Conservation (phyloP, 305 asterid species). For the Fraxinus latifolia region DNA sequence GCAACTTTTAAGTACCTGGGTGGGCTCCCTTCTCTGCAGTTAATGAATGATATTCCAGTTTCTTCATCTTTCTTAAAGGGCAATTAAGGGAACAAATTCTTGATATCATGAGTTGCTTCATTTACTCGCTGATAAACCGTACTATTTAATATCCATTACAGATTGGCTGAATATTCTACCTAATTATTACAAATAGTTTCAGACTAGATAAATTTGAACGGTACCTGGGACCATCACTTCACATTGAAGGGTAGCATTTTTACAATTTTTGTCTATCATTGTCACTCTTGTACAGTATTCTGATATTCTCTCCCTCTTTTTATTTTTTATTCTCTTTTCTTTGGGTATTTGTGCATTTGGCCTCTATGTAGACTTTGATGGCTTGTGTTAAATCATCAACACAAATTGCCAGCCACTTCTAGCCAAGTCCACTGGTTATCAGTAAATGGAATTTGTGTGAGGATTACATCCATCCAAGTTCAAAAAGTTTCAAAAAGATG, state of each 20-base stretch:
- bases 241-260: neutral
- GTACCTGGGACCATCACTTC: neutral
- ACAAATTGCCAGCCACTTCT: neutral
- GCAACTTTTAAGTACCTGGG: neutral
- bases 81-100: neutral
- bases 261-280: neutral
- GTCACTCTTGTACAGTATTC: neutral
- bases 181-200: neutral
- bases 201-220: neutral
- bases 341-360: neutral
- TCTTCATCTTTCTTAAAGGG: neutral
- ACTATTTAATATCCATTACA: neutral
- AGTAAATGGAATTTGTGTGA: neutral
- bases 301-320: neutral
- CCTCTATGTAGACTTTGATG: neutral
- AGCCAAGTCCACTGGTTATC: neutral
- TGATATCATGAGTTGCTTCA: constrained; percentile 4
- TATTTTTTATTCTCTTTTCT: neutral
- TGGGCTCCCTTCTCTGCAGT: neutral
- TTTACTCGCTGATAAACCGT: neutral
- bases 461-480: constrained; percentile 6
- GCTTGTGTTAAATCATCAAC: neutral
- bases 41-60: neutral
- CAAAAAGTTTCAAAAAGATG: neutral
- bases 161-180: constrained; percentile 4